Base-by-base conservation (phyloP, 1,284 basidiomycete genomes). In the Vanrija humicola region DNA sequence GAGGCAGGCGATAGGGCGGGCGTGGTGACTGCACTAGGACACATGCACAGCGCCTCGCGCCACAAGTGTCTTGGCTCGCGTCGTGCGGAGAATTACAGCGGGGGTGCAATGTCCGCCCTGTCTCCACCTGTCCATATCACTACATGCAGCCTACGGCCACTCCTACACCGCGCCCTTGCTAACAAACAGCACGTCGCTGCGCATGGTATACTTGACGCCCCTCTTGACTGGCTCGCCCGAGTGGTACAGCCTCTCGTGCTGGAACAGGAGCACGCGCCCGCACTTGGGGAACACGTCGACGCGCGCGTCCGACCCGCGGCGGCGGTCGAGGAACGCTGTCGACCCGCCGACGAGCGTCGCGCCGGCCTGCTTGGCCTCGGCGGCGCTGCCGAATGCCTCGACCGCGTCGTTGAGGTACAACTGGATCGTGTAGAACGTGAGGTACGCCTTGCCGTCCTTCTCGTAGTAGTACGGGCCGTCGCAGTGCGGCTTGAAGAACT, bases 321-420 rank as follows among this genome's bases (percentile, higher is more conserved):
- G 28, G n/a, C 45, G 45, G 6, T 25, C 29, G 14, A 46, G 45
- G 28, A 46, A 46, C 2, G 45, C n/a, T 4, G 45, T 46, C 3
- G 45, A 9, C 9, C 45, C 45, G 28, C 45, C 45, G 4, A 5
- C 9, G 9, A 46, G 45, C 28, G 45, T 34, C 28, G 45, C 28
- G 28, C 28, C 18, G n/a, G 45, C 45, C 4, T n/a, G 28, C n/a
- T 6, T 21, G 10, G 28, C 45, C 28, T 46, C 45, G n/a, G n/a
- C 28, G 5, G 28, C 6, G 28, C n/a, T 21, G n/a, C 3, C 45
- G 5, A 46, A 34, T 28, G 45, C 45, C n/a, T 21, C 45, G 45
- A 46, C 45, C n/a, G 28, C 9, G 45, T 46, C 45, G 45, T 34
- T 46, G 45, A 46, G 45, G 45, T 46, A 46, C 45, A 46, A 28